Conservation (phyloP, 768 basidiomycete genomes). For the Amanita polypyramis region DNA sequence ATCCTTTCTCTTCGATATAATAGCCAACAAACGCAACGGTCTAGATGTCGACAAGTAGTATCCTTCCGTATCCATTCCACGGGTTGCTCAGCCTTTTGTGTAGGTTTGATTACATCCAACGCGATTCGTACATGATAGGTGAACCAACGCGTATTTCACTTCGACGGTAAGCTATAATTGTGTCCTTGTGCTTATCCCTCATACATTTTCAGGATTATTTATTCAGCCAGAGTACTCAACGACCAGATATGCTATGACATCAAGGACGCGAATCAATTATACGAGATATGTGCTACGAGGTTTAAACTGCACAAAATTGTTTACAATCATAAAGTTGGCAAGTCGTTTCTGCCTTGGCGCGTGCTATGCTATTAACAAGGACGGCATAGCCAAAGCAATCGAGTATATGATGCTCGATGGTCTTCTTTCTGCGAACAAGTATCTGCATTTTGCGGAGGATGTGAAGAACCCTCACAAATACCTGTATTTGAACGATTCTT, state of each 20-base stretch:
- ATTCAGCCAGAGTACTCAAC: constrained; percentile 66
- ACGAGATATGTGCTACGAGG: constrained; percentile 62
- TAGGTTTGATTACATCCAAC: constrained; percentile 75
- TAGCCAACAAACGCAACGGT: constrained; percentile 73
- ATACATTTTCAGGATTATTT: constrained; percentile 42
- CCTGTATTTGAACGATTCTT: constrained; percentile 57
- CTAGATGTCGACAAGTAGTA: constrained; percentile 82
- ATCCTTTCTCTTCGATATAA: constrained; percentile 73
- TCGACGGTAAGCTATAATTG: constrained; percentile 25
- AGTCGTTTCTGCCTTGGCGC: constrained; percentile 8
- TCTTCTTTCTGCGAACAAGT: constrained; percentile 53
- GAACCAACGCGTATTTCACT: constrained; percentile 44
- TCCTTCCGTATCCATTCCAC: neutral
- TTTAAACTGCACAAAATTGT: constrained; percentile 76
- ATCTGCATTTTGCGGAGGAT: constrained; percentile 46
- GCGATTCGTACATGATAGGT: constrained; percentile 67
- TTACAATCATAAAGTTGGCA: constrained; percentile 76
- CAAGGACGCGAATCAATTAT: constrained; percentile 71
- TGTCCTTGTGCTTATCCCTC: neutral
- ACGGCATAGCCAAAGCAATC: constrained; percentile 53
- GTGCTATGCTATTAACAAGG: neutral
- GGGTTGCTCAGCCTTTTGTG: neutral
- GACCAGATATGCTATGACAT: constrained; percentile 72
- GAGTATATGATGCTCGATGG: constrained; percentile 83
- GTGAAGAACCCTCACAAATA: constrained; percentile 51